A percentile compares a stretch with the other conserved stretches of the same genome.
These are phyloP conservation scores for Arachnomyces sp. DNA, from an alignment of 2,329 filamentous ascomycete species.

Conservation along the genomic window DNA sequence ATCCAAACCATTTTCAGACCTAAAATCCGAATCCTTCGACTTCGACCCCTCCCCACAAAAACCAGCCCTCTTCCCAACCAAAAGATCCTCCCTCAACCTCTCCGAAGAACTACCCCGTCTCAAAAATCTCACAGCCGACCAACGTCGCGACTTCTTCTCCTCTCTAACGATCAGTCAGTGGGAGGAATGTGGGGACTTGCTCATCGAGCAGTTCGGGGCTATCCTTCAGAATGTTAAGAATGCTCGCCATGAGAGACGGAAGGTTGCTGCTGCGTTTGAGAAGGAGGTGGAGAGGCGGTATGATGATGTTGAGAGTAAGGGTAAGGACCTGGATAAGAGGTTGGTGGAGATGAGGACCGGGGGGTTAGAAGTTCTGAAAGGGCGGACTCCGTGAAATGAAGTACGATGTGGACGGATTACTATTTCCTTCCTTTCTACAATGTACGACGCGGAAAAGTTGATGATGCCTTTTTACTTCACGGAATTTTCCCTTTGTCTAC, in stretches of 20 bases:
- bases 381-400: slow-evolving; percentile 17
- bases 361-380: slow-evolving; percentile 45
- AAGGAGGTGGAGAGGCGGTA: slow-evolving; percentile 47
- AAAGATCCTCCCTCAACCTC: slow-evolving; percentile 18
- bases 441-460: too few relatives aligned
- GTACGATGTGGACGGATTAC: background rate
- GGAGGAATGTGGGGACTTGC: slow-evolving; percentile 55
- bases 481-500: background rate
- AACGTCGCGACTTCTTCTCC: slow-evolving; percentile 44
- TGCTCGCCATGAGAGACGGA: slow-evolving; percentile 46
- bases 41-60: slow-evolving; percentile 26
- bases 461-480: background rate
- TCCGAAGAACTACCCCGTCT: slow-evolving; percentile 31
- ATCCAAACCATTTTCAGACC: slow-evolving; percentile 39
- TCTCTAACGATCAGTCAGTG: slow-evolving; percentile 47
- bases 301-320: slow-evolving; percentile 42
- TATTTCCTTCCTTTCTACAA: background rate
- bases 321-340: slow-evolving; percentile 40
- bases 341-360: slow-evolving; percentile 47
- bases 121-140: slow-evolving; percentile 25
- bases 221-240: slow-evolving; percentile 45
- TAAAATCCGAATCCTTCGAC: slow-evolving; percentile 45
- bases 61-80: slow-evolving; percentile 14
- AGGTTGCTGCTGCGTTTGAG: slow-evolving; percentile 47
- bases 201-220: slow-evolving; percentile 47